Percentiles rank a stretch among this genome's conserved stretches.
Evolutionary conservation across 306 rosid species (phyloP).

Genomic region (Quillaja saponaria): DNA sequence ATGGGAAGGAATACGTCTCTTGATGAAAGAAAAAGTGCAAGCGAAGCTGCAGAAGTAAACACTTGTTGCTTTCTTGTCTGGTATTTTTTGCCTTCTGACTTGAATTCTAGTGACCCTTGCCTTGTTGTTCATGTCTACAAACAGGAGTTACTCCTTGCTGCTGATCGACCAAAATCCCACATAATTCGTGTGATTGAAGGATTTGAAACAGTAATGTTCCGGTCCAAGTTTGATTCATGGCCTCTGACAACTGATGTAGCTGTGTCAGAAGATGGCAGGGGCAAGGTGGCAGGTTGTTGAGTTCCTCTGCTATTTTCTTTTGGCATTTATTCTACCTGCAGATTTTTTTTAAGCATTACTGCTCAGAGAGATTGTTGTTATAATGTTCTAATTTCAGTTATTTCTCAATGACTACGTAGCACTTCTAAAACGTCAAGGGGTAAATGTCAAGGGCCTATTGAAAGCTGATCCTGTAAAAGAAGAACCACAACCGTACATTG

Average conservation of each 20-base stretch:
- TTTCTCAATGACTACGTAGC: constrained; percentile 52
- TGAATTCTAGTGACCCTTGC: constrained; percentile 30
- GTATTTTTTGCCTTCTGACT: constrained; percentile 21
- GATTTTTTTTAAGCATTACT: constrained; percentile 16
- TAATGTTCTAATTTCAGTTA: constrained; percentile 26
- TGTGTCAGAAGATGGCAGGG: constrained; percentile 90
- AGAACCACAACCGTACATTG: constrained; percentile 88
- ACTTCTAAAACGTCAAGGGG: constrained; percentile 95
- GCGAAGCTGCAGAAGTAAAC: constrained; percentile 84
- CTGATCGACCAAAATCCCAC: constrained; percentile 64
- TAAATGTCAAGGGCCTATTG: constrained; percentile 93
- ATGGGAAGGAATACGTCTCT: constrained; percentile 88
- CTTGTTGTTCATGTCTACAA: constrained; percentile 32
- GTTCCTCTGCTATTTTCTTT: constrained; percentile 19
- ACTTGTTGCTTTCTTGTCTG: constrained; percentile 23
- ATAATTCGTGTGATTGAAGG: constrained; percentile 91
- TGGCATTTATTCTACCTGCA: no score
- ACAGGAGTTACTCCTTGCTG: constrained; percentile 62
- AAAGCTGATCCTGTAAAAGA: constrained; percentile 88
- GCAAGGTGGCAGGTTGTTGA: constrained; percentile 97
- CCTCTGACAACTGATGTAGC: constrained; percentile 62
- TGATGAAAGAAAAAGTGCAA: constrained; percentile 82
- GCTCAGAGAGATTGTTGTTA: neutral
- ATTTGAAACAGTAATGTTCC: constrained; percentile 90
- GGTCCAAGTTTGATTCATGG: constrained; percentile 88